phyloP scores from a whole-genome alignment of 2,329 filamentous ascomycete genomes.

The Alternaria atra region DNA sequence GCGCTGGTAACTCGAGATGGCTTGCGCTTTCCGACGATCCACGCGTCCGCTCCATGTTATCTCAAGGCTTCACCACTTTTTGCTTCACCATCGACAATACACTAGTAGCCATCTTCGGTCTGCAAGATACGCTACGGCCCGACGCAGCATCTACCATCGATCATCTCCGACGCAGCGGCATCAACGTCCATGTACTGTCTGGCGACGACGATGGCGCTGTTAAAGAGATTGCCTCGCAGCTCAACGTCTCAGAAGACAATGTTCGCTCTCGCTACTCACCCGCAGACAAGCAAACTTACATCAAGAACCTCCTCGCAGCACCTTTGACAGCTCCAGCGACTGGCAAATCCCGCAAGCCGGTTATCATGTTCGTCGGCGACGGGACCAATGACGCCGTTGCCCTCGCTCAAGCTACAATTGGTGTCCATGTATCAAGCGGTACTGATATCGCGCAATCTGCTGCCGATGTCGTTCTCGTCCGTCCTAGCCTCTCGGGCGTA shows the following conservation, averaged over 20 bases:
- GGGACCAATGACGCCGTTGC: slow-evolving; percentile 84
- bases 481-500: slow-evolving; percentile 58
- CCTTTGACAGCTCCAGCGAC: neutral
- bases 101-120: slow-evolving; percentile 60
- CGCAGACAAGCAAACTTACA: slow-evolving; percentile 63
- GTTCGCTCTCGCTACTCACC: slow-evolving; percentile 61
- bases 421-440: slow-evolving; percentile 70
- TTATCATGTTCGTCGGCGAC: slow-evolving; percentile 76
- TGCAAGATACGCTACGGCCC: slow-evolving; percentile 59
- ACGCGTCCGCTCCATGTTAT: slow-evolving; percentile 49
- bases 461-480: slow-evolving; percentile 74
- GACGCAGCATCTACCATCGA: slow-evolving; percentile 63
- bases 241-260: slow-evolving; percentile 50
- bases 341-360: slow-evolving; percentile 16
- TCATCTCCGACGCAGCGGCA: slow-evolving; percentile 57
- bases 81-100: slow-evolving; percentile 62
- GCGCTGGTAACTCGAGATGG: slow-evolving; percentile 61
- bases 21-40: slow-evolving; percentile 54
- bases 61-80: slow-evolving; percentile 51
- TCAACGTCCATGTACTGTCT: slow-evolving; percentile 65
- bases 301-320: slow-evolving; percentile 45
- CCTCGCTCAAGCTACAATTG: slow-evolving; percentile 73
- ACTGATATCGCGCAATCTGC: slow-evolving; percentile 71
- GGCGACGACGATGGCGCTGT: slow-evolving; percentile 65
- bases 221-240: slow-evolving; percentile 51